A percentile compares a stretch with the other conserved stretches of the same genome.
phyloP scores from a whole-genome alignment of 768 basidiomycete genomes.

The Boletus vermiculosoides region DNA sequence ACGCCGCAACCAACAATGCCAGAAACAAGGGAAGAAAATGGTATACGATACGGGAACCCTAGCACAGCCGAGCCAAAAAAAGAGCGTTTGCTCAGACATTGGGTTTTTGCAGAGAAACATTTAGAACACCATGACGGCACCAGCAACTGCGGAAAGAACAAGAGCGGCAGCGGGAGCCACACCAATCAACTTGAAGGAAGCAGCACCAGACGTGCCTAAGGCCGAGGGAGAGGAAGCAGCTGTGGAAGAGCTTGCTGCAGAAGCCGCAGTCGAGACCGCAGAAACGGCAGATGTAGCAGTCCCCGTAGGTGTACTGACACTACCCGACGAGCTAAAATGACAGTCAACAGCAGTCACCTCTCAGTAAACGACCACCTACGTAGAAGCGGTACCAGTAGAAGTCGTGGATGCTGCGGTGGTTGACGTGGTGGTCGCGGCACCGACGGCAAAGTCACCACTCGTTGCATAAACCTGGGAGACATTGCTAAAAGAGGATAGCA shows the following conservation, averaged over 20 bases:
- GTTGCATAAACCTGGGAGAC: constrained; percentile 43
- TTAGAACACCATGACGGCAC: constrained; percentile 49
- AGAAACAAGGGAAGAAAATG: constrained; percentile 9
- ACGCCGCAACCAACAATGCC: constrained; percentile 5
- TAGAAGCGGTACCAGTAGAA: neutral
- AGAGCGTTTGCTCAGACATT: neutral
- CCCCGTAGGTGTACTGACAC: constrained; percentile 4
- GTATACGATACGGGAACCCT: constrained; percentile 16
- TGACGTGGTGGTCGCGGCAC: constrained; percentile 8
- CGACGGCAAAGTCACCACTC: constrained; percentile 45
- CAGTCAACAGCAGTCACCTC: neutral
- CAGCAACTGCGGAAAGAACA: constrained; percentile 47
- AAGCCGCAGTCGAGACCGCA: neutral
- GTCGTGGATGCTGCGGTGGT: constrained; percentile 15
- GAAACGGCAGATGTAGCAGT: constrained; percentile 14
- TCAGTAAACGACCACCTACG: constrained; percentile 5
- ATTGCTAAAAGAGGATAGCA: constrained; percentile 31
- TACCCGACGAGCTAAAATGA: neutral
- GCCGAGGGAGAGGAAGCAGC: constrained; percentile 24
- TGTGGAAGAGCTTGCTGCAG: constrained; percentile 3
- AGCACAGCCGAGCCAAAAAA: neutral
- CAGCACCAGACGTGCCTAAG: constrained; percentile 26
- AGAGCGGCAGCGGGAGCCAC: constrained; percentile 36
- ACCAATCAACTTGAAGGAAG: constrained; percentile 34
- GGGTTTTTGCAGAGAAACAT: constrained; percentile 6